Conservation (phyloP, 257 asterid genomes). For the Solanum stenotomum region DNA sequence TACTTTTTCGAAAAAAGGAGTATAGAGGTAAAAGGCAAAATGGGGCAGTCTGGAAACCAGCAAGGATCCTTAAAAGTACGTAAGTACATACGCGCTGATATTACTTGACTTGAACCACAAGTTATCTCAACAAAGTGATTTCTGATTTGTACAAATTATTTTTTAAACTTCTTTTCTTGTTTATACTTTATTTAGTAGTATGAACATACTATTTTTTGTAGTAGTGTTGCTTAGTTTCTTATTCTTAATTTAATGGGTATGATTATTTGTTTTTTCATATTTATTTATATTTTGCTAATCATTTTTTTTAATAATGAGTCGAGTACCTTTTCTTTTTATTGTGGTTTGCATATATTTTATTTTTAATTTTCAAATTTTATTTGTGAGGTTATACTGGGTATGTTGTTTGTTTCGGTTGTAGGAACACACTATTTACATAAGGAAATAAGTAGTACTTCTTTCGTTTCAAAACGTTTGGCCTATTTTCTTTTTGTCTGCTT, state of each 20-base stretch:
- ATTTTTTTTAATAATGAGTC: background rate
- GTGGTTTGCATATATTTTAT: background rate
- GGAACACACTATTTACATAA: background rate
- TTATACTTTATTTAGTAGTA: background rate
- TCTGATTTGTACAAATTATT: background rate
- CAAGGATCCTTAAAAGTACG: background rate
- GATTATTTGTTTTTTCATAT: background rate
- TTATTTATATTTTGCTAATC: background rate
- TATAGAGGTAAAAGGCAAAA: conserved; percentile 1
- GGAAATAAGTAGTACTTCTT: background rate
- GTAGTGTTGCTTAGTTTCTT: background rate
- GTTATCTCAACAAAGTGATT: conserved; percentile 7
- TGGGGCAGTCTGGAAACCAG: conserved; percentile 13
- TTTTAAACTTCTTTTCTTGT: background rate
- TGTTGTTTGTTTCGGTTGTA: background rate
- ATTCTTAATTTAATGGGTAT: background rate
- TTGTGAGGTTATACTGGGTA: background rate
- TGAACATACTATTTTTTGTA: background rate
- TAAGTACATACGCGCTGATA: background rate
- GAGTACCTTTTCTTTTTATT: background rate
- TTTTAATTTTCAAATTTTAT: background rate
- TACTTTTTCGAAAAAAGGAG: background rate
- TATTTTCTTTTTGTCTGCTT: background rate
- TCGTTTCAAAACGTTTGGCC: too few relatives aligned
- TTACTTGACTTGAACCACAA: conserved; percentile 20